Conservation (phyloP, 352 stramenopile genomes). For the Phytophthora gonapodyides region DNA sequence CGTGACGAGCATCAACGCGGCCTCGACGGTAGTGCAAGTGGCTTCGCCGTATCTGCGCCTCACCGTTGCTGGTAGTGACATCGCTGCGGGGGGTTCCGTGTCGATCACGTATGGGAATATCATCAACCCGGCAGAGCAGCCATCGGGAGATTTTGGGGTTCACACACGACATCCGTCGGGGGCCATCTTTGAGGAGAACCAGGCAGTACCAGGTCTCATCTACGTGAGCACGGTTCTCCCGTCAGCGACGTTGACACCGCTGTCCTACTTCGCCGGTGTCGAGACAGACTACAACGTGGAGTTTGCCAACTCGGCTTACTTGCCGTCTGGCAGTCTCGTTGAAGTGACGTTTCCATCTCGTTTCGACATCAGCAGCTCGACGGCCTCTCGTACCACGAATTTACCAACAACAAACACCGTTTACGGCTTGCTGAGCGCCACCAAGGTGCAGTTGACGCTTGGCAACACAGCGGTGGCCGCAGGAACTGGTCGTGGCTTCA, state of each 20-base stretch:
- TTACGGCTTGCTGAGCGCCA: slow-evolving; percentile 20
- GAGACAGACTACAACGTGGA: slow-evolving; percentile 42
- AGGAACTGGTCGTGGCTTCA: slow-evolving; percentile 47
- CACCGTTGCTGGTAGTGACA: slow-evolving; percentile 36
- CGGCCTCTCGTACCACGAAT: slow-evolving; percentile 31
- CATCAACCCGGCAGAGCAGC: slow-evolving; percentile 55
- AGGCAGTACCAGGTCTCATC: slow-evolving; percentile 22
- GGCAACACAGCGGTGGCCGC: slow-evolving; percentile 37
- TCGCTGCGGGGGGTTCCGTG: slow-evolving; percentile 31
- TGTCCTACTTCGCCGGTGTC: slow-evolving; percentile 50
- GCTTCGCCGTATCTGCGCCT: slow-evolving; percentile 43
- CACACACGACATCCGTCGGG: slow-evolving; percentile 46
- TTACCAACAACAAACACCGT: slow-evolving; percentile 41
- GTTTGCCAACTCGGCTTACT: slow-evolving; percentile 55
- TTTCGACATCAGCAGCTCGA: slow-evolving; percentile 40
- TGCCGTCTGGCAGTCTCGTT: slow-evolving; percentile 43
- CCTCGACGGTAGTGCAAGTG: slow-evolving; percentile 39
- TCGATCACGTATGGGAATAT: slow-evolving; percentile 51
- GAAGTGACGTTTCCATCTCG: slow-evolving; percentile 48
- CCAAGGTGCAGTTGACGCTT: slow-evolving; percentile 33
- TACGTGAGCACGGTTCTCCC: slow-evolving; percentile 40
- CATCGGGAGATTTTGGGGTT: slow-evolving; percentile 39
- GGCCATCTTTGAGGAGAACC: slow-evolving; percentile 48
- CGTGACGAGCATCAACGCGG: slow-evolving; percentile 27
- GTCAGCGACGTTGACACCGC: slow-evolving; percentile 40